Conservation (phyloP, 1,284 basidiomycete species). For the Fomitiporia mediterranea region DNA sequence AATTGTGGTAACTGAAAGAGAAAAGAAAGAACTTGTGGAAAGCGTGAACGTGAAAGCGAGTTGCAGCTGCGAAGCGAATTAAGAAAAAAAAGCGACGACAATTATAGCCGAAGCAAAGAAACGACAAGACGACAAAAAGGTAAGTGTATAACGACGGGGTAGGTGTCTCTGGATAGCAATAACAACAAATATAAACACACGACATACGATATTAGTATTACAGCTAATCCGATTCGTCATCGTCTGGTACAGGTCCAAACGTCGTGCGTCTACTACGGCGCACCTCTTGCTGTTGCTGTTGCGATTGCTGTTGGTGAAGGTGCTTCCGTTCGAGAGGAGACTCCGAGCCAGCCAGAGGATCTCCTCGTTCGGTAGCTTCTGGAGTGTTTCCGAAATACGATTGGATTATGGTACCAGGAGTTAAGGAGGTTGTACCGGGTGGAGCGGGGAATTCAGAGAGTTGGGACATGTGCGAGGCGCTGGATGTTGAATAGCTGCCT, state of each 20-base stretch:
- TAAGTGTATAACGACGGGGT: too few species aligned
- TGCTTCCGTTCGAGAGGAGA: not conserved
- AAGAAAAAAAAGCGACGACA: not conserved
- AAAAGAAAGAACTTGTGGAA: not conserved
- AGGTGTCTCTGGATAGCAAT: conserved; percentile 2
- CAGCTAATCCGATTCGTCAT: conserved; percentile 3
- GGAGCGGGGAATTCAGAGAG: conserved; percentile 72
- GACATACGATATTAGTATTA: too few species aligned
- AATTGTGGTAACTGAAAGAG: not conserved
- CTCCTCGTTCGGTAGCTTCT: conserved; percentile 8
- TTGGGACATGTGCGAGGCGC: conserved; percentile 57
- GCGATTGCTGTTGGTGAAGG: too few species aligned
- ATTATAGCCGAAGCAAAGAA: not conserved
- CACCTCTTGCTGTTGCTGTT: too few species aligned
- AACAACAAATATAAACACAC: conserved; percentile 6
- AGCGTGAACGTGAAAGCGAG: not conserved
- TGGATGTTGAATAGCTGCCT: conserved; percentile 57
- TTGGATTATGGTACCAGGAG: conserved; percentile 37
- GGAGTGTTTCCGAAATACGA: conserved; percentile 39
- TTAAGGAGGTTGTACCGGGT: conserved; percentile 33
- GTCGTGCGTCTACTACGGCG: conserved; percentile 27
- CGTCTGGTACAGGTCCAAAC: conserved; percentile 29
- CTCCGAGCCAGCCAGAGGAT: conserved; percentile 1
- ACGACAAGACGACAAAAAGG: too few species aligned
- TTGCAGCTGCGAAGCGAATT: not conserved